Base-by-base conservation (phyloP, 225 moss, liverwort and hornwort genomes). In the Ulota crispa region DNA sequence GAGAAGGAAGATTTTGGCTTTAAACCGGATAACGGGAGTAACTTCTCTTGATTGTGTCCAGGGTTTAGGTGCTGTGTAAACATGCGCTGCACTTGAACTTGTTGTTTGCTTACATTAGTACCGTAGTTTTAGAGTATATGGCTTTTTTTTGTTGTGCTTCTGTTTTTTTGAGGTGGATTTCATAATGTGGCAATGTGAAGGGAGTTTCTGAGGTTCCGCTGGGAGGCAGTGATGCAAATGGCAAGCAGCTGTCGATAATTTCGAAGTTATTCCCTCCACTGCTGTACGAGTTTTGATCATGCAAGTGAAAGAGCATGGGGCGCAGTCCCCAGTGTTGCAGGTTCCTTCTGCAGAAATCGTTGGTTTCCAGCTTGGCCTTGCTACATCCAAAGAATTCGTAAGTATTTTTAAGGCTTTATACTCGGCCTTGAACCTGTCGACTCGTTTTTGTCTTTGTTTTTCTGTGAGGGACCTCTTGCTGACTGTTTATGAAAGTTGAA, bases 311-410 rank as follows among this genome's bases (percentile, higher is more conserved):
- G 81, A 83, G 67, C 9, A 70, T 55, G 63, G 52, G 79, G 83
- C 62, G 68, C 67, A 28, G 80, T 60, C 68, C 71, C 81, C 72
- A 65, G 26, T 80, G 42, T 63, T 54, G 71, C 80, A 85, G 67
- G 81, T 83, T 63, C 91, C 86, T 32, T 74, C 28, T 18, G 91
- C 86, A 50, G 91, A 86, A 72, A 71, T 91, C 67, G 85, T 88
- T 62, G 86, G 88, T 52, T 69, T 91, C 9, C 91, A 91, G 74
- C 88, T 91, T 79, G 91, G 91, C 56, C 78, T 91, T 19, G 74
- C 85, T 42, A 85, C 91, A 23, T 76, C 86, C 61, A 78, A 83
- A 23, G 91, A 91, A 60, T 70, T 88, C 18, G 91, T 91, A 78
- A 80, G 88, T 63, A 65, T 27, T 53, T 68, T 31, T 20, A 55